Evolutionary conservation across 2,329 filamentous ascomycete genomes (phyloP).

Genomic region (Hypoxylon sp.): DNA sequence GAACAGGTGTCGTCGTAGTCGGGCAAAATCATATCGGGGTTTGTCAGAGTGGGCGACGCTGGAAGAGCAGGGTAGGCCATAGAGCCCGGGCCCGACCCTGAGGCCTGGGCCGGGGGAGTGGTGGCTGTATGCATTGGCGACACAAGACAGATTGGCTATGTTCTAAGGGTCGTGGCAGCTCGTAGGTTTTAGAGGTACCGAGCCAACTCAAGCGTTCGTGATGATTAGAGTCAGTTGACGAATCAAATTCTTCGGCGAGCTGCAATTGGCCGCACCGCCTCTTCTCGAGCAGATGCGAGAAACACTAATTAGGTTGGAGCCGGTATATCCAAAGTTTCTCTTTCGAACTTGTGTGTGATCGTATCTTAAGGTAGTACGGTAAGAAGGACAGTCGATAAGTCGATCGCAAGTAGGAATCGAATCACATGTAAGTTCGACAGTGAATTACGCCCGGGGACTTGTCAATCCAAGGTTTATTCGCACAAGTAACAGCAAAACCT

Average conservation of each 20-base stretch:
- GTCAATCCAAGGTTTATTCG: conserved; percentile 23
- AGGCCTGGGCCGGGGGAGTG: conserved; percentile 33
- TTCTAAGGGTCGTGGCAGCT: conserved; percentile 16
- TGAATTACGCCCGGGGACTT: conserved; percentile 2
- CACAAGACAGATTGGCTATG: conserved; percentile 18
- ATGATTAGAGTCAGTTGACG: conserved; percentile 11
- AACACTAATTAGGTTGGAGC: conserved; percentile 23
- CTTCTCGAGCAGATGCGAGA: conserved; percentile 15
- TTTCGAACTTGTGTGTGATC: too few species aligned
- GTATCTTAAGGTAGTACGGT: too few species aligned
- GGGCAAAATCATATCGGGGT: conserved; percentile 94
- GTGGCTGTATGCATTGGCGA: conserved; percentile 40
- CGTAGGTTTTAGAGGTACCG: conserved; percentile 6
- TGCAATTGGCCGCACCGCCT: conserved; percentile 37
- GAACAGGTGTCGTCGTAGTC: conserved; percentile 69
- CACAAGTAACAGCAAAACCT: conserved; percentile 17
- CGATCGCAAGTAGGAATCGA: conserved; percentile 10
- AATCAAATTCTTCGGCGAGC: conserved; percentile 19
- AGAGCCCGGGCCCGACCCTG: conserved; percentile 38
- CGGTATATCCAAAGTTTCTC: conserved; percentile 32
- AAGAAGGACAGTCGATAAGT: conserved; percentile 13
- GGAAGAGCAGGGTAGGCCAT: conserved; percentile 60
- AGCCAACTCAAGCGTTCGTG: too few species aligned
- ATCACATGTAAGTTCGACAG: conserved; percentile 25
- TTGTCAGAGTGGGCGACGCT: conserved; percentile 86